Evolutionary conservation across 2,329 filamentous ascomycete species (phyloP), one percentile per base, ranked within the genome.

Genomic region (Aspergillus proliferans): DNA sequence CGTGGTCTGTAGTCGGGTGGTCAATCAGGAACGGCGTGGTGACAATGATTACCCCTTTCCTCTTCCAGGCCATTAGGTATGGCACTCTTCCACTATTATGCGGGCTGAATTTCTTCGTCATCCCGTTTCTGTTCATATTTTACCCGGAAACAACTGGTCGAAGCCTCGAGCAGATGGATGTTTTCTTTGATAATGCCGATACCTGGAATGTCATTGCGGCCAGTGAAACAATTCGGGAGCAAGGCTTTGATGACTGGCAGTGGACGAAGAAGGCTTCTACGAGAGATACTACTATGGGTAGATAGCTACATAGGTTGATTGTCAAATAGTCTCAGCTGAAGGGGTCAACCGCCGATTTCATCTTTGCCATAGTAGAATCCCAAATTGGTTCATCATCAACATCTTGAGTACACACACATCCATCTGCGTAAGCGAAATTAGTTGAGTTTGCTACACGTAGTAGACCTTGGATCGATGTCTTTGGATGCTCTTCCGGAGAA

Each of bases 1-100:
- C 84, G 0, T 87, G 80, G 77, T 84, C 85, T 12, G 84, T 88
- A 0, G 76, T 86, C 0, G 85, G 85, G 0, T 88, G 84, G 85
- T 78, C 74, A 1, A 84, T 87, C 44, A 84, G 85, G 0, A 86
- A 86, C 53, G 83, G 83, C 61, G 42, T 50, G 60, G 38, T 66
- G 52, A 60, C 60, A 0, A 67, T 80, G 0, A 64, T 80, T 1
- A 71, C 74, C 3, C 78, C 78, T 0, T 70, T 74, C 34, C 81
- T 82, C 62, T 82, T 85, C 58, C 66, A 73, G 50, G 70, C 71
- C 7, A 79, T 87, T 48, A 74, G 77, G n/a, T 81, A 86, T 50
- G 85, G 84, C 57, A 86, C 83, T 0, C 71, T 87, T 2, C 84
- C 86, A 62, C 82, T 88, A 45, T 88, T 88, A 56, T 85, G 78